Conservation (phyloP, 1,284 basidiomycete genomes). For the Moesziomyces antarcticus region DNA sequence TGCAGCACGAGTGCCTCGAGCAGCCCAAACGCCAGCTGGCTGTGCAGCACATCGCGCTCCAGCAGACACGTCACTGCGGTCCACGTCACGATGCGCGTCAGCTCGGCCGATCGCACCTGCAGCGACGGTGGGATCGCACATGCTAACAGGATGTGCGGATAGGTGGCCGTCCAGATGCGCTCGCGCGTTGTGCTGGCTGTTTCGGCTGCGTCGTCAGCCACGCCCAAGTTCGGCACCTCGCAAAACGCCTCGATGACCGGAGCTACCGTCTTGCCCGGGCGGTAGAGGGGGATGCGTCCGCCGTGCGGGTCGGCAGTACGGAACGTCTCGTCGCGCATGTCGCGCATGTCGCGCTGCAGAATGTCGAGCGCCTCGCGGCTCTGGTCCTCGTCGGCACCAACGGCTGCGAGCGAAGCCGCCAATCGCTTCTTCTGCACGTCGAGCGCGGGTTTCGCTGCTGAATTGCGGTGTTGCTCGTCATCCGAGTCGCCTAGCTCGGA, state of each 20-base stretch:
- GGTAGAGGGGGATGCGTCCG: constrained; percentile 17
- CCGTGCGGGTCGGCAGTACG: neutral
- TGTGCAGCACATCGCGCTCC: constrained; percentile 13
- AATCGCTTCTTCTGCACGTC: constrained; percentile 1
- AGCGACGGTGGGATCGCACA: constrained; percentile 18
- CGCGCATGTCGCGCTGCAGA: constrained; percentile 18
- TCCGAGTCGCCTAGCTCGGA: constrained; percentile 27
- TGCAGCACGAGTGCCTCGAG: constrained; percentile 14
- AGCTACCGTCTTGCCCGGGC: constrained; percentile 13
- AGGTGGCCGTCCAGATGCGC: constrained; percentile 10
- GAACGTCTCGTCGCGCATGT: neutral
- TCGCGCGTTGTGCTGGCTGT: neutral
- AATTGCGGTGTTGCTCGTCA: neutral
- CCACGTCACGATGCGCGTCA: constrained; percentile 35
- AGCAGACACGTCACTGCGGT: constrained; percentile 19
- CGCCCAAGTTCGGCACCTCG: constrained; percentile 5
- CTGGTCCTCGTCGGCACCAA: constrained; percentile 17
- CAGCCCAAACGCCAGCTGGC: constrained; percentile 8
- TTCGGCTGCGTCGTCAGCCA: neutral
- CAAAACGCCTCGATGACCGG: constrained; percentile 13
- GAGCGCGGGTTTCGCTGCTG: neutral
- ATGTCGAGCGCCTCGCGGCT: constrained; percentile 23
- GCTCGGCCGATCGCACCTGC: constrained; percentile 9
- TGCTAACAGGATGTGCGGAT: constrained; percentile 17
- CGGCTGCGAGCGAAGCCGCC: constrained; percentile 16